These are phyloP conservation scores for Kernera saxatilis DNA, from an alignment of 345 rosid genomes.

Conservation along the genomic window DNA sequence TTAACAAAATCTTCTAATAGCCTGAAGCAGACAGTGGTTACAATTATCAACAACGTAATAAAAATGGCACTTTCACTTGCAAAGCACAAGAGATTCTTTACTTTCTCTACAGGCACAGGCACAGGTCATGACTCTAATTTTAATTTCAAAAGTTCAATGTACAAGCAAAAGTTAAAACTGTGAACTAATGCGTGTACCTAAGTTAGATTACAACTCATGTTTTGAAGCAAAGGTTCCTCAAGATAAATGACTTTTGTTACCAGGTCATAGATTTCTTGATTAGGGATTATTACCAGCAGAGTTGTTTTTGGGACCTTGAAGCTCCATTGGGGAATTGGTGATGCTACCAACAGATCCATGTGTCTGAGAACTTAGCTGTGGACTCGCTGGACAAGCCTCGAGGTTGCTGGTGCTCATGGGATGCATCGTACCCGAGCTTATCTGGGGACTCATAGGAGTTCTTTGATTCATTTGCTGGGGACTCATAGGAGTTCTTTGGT, in stretches of 20 bases:
- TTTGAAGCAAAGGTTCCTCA: slow-evolving; percentile 8
- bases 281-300: slow-evolving; percentile 40
- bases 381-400: slow-evolving; percentile 87
- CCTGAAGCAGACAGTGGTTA: background rate
- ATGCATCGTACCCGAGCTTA: slow-evolving; percentile 79
- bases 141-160: background rate
- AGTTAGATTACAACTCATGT: slow-evolving; percentile 6
- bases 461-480: slow-evolving; percentile 85
- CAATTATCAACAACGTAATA: background rate
- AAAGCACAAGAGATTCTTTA: background rate
- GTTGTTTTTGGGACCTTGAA: slow-evolving; percentile 80
- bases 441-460: slow-evolving; percentile 70
- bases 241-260: background rate
- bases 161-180: background rate
- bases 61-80: background rate
- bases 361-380: slow-evolving; percentile 92
- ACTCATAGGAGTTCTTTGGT: slow-evolving; percentile 52
- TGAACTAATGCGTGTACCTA: background rate
- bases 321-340: slow-evolving; percentile 86
- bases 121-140: background rate
- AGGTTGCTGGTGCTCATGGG: slow-evolving; percentile 69
- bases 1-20: background rate
- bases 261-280: background rate
- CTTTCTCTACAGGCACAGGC: background rate
- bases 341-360: slow-evolving; percentile 90